A percentile compares a stretch with the other conserved stretches of the same genome.
Conservation (phyloP, 257 asterid genomes). For the Jasminum sambac region DNA sequence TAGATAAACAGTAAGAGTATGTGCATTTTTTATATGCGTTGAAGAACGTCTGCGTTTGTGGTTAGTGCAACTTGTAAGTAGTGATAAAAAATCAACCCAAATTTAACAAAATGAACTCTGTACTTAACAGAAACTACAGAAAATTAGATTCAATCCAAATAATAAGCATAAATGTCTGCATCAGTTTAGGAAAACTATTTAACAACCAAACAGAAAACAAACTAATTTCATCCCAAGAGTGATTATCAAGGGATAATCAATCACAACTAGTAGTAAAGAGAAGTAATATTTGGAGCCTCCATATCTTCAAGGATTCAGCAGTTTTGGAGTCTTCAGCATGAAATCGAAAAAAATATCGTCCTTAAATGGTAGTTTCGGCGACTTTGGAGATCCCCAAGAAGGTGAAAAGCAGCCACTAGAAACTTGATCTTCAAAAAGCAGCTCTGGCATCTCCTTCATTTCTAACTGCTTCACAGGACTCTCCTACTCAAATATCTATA, state of each 20-base stretch:
- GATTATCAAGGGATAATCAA: conserved; percentile 37
- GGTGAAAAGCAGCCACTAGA: conserved; percentile 38
- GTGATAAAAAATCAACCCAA: too few species aligned
- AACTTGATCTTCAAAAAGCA: conserved; percentile 31
- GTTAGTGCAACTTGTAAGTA: too few species aligned
- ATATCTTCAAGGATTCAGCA: conserved; percentile 17
- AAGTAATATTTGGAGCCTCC: background rate
- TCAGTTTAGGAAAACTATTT: too few species aligned
- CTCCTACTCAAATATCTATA: conserved; percentile 29
- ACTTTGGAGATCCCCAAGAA: conserved; percentile 46
- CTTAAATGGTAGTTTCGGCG: conserved; percentile 39
- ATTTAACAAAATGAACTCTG: too few species aligned
- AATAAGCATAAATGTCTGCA: too few species aligned
- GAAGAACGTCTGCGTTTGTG: too few species aligned
- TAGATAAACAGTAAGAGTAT: background rate
- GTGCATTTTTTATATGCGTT: too few species aligned
- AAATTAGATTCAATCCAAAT: too few species aligned
- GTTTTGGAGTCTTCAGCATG: conserved; percentile 43
- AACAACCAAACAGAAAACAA: conserved; percentile 15
- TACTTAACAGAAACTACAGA: too few species aligned
- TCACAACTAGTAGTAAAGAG: background rate
- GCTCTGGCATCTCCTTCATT: conserved; percentile 50
- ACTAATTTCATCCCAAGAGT: background rate
- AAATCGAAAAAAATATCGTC: conserved; percentile 41
- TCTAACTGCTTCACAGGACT: conserved; percentile 37